phyloP scores from a whole-genome alignment of 164 flowering plant genomes.

The Protea cynaroides region DNA sequence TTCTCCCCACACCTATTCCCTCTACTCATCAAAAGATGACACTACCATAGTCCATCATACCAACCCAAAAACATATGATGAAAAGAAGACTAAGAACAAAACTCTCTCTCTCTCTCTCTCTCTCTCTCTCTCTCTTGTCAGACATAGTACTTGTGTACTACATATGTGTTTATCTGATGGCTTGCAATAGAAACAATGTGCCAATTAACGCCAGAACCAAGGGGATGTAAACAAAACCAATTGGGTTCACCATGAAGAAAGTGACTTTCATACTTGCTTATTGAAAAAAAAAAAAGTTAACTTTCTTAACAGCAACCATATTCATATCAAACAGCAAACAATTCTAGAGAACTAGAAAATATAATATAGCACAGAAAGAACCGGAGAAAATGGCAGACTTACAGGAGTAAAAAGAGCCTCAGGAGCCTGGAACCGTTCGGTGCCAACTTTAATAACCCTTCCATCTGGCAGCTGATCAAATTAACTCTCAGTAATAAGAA shows the following conservation, averaged over 20 bases:
- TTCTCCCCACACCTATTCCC: too few species aligned
- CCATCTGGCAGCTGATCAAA: conserved; percentile 92
- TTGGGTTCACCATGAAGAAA: not conserved
- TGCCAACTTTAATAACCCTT: conserved; percentile 94
- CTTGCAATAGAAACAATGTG: too few species aligned
- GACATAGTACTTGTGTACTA: too few species aligned
- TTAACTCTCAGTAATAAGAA: conserved; percentile 7
- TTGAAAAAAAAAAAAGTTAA: too few species aligned
- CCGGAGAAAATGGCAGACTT: conserved; percentile 18
- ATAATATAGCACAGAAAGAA: not conserved
- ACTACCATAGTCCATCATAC: too few species aligned
- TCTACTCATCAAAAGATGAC: too few species aligned
- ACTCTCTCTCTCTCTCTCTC: too few species aligned
- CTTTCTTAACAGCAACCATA: not conserved
- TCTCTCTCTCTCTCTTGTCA: too few species aligned
- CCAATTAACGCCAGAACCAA: not conserved
- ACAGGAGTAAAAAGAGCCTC: conserved; percentile 98
- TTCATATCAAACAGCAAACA: not conserved
- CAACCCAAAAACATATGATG: too few species aligned
- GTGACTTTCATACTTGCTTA: not conserved
- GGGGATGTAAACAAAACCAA: not conserved
- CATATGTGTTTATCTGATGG: too few species aligned
- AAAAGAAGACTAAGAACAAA: too few species aligned
- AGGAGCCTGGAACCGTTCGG: conserved; percentile 96
- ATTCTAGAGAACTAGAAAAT: not conserved